Conservation (phyloP, 1,284 basidiomycete genomes). For the Ceratobasidium papillatum region DNA sequence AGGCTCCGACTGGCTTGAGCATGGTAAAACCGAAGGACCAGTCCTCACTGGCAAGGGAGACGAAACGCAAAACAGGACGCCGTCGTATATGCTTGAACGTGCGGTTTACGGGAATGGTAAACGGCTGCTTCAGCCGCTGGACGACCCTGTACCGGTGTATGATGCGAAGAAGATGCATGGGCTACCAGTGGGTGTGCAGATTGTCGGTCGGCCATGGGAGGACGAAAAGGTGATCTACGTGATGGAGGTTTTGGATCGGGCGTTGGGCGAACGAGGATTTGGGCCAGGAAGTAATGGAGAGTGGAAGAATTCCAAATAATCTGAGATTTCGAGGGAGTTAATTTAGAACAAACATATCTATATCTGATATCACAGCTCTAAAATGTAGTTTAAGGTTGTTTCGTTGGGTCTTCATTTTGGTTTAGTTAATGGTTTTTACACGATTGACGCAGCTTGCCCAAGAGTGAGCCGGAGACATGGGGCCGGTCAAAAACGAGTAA, state of each 20-base stretch:
- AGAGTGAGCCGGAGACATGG: no score
- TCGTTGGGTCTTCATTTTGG: no score
- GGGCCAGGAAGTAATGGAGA: slow-evolving; percentile 2
- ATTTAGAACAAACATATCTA: background rate
- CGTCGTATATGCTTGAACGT: slow-evolving; percentile 63
- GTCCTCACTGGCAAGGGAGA: slow-evolving; percentile 47
- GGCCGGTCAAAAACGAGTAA: no score
- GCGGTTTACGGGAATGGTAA: slow-evolving; percentile 61
- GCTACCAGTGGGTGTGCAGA: slow-evolving; percentile 84
- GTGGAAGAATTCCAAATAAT: background rate
- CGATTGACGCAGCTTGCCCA: no score
- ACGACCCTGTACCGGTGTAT: slow-evolving; percentile 60
- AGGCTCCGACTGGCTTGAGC: slow-evolving; percentile 61
- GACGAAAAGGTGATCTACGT: slow-evolving; percentile 86
- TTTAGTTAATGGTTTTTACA: no score
- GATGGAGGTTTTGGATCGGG: slow-evolving; percentile 81
- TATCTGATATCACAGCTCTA: background rate
- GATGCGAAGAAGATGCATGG: slow-evolving; percentile 77
- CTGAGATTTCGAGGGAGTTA: background rate
- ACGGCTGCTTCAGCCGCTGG: slow-evolving; percentile 47
- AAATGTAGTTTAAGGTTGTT: no score
- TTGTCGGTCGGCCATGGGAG: slow-evolving; percentile 80
- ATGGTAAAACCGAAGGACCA: slow-evolving; percentile 53
- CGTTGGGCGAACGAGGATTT: slow-evolving; percentile 55
- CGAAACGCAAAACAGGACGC: background rate